These are phyloP conservation scores for Stachybotrys chlorohalonatus DNA, from an alignment of 2,329 filamentous ascomycete genomes.

Conservation along the genomic window DNA sequence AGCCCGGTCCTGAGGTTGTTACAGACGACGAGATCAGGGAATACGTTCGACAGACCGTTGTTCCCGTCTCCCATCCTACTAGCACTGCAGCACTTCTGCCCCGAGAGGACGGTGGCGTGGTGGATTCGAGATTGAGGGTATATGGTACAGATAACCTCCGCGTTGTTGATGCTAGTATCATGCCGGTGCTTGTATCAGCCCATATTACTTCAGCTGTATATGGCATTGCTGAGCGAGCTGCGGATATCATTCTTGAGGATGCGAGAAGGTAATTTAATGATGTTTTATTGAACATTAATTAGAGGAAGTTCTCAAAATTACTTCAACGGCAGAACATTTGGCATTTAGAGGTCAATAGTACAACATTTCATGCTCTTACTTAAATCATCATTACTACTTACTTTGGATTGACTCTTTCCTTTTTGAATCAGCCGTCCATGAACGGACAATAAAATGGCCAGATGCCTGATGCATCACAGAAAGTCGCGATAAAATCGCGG, in stretches of 20 bases:
- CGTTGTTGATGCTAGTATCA: conserved; percentile 1
- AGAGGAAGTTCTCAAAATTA: neutral
- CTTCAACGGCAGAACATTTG: too few species aligned
- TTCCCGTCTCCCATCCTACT: neutral
- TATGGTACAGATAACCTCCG: neutral
- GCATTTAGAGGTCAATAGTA: too few species aligned
- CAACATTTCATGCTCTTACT: too few species aligned
- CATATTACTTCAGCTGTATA: conserved; percentile 1
- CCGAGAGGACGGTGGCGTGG: neutral
- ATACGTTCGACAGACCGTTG: neutral
- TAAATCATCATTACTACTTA: too few species aligned
- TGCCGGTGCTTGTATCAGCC: neutral
- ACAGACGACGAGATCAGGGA: neutral
- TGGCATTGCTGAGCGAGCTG: neutral
- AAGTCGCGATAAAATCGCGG: too few species aligned
- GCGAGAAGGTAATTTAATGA: neutral
- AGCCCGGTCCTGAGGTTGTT: neutral
- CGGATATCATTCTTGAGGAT: neutral
- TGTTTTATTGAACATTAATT: neutral
- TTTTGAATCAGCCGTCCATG: too few species aligned
- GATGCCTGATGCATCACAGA: too few species aligned
- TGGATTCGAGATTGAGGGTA: neutral
- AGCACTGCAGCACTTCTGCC: neutral
- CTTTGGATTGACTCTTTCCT: too few species aligned
- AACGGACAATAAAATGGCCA: too few species aligned